phyloP scores from a whole-genome alignment of 768 basidiomycete genomes.

The Pleurotus tuoliensis region DNA sequence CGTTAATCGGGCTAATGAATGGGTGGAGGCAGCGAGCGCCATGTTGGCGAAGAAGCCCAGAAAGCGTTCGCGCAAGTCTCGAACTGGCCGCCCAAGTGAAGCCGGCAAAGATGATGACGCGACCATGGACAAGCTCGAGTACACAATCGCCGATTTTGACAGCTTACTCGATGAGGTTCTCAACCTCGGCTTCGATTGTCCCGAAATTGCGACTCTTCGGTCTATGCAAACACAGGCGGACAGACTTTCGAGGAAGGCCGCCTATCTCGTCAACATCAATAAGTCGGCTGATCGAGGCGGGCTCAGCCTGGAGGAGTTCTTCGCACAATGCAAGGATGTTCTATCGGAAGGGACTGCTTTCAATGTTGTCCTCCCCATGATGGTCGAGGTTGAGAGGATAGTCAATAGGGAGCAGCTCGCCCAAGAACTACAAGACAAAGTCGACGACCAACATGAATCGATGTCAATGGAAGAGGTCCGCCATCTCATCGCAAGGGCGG shows the following conservation, averaged over 20 bases:
- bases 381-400: conserved; percentile 73
- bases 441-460: conserved; percentile 55
- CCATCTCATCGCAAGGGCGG: conserved; percentile 65
- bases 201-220: conserved; percentile 61
- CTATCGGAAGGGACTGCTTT: conserved; percentile 68
- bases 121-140: conserved; percentile 65
- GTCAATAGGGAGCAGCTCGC: conserved; percentile 77
- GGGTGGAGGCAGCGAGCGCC: conserved; percentile 81
- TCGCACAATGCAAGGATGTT: conserved; percentile 69
- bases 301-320: conserved; percentile 33
- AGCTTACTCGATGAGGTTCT: conserved; percentile 69
- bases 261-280: conserved; percentile 41
- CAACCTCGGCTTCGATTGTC: conserved; percentile 77
- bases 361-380: conserved; percentile 81
- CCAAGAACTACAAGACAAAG: conserved; percentile 67
- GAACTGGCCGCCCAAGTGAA: conserved; percentile 46
- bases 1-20: conserved; percentile 77
- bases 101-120: conserved; percentile 38
- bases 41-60: conserved; percentile 79
- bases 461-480: conserved; percentile 78
- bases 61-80: conserved; percentile 67
- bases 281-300: conserved; percentile 34
- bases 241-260: conserved; percentile 55
- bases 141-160: conserved; percentile 67
- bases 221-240: conserved; percentile 60